Percentiles rank a stretch among this genome's conserved stretches.
Conservation (phyloP, 345 rosid genomes). For the Hibiscus syriacus region DNA sequence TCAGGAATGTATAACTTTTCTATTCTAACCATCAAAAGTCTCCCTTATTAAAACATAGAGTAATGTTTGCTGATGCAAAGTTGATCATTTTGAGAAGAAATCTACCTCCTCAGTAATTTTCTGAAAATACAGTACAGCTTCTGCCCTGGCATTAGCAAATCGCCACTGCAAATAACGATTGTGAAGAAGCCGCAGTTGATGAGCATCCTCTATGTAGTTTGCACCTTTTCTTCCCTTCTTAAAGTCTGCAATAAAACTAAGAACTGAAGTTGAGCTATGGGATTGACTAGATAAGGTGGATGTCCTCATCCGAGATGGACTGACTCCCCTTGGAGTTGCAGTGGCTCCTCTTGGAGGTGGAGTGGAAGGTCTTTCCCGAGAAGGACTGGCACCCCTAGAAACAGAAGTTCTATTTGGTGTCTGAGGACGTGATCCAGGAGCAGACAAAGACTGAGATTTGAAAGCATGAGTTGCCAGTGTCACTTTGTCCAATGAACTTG, state of each 20-base stretch:
- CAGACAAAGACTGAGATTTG: constrained; percentile 48
- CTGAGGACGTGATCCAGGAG: constrained; percentile 45
- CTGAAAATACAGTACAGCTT: constrained; percentile 60
- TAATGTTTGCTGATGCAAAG: neutral
- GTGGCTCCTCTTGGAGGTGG: constrained; percentile 41
- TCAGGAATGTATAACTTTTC: neutral
- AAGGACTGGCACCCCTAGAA: constrained; percentile 40
- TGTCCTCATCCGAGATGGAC: constrained; percentile 72
- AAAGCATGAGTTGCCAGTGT: constrained; percentile 31
- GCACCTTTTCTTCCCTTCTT: constrained; percentile 68
- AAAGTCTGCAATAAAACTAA: constrained; percentile 83
- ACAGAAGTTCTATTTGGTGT: constrained; percentile 61
- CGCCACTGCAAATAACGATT: constrained; percentile 91
- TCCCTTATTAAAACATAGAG: neutral
- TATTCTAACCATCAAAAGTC: neutral
- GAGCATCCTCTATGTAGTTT: constrained; percentile 78
- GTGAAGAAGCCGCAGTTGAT: constrained; percentile 74
- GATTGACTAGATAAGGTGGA: constrained; percentile 45
- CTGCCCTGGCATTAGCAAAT: constrained; percentile 72
- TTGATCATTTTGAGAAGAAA: constrained; percentile 7
- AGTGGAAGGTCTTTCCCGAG: constrained; percentile 19
- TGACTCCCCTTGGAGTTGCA: constrained; percentile 36
- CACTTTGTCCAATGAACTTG: constrained; percentile 46
- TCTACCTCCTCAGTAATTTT: constrained; percentile 72
- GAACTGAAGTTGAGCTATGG: constrained; percentile 62